Base-by-base conservation (phyloP, 768 basidiomycete species). In the Leucosporidium scottii region DNA sequence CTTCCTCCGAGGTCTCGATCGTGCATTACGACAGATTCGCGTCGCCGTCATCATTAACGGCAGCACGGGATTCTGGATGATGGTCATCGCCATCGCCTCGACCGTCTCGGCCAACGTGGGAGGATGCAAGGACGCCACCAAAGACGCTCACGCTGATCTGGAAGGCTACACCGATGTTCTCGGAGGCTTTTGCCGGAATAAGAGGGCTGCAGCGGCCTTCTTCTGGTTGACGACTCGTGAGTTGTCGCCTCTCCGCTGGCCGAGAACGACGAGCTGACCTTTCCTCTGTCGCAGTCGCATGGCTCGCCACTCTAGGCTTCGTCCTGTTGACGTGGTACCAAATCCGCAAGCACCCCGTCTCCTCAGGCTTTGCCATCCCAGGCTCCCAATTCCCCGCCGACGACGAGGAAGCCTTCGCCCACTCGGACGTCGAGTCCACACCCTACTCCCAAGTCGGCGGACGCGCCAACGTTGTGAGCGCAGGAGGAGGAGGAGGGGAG, bases 151-250 rank as follows among this genome's bases (percentile, higher is more conserved):
- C 36, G 72, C 72, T 25, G 72, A 69, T 27, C 12, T 61, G 3
- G 68, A 73, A 8, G 72, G 68, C 17, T 75, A 68, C 51, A 30
- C 58, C 5, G 73, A 71, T 30, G 69, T 58, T 6, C 62, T 76
- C 28, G 61, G 66, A 4, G 61, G 61, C 0, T 74, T 74, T 66
- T 76, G 75, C 53, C 25, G 65, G 25, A 64, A 68, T 61, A 76
- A 76, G 61, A 63, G 72, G 8, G 75, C 75, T 21, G 63, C 60
- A 5, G 72, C 74, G 1, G 75, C 74, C 2, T 76, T 76, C 64
- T 68, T 72, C 51, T 76, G 73, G 73, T 57, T 76, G 36, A 63
- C 48, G 25, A 57, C 72, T 49, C 31, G 66, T 69, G 59, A 63
- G 53, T 73, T 53, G 53, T n/a, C 6, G 25, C n/a, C 21, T 53